phyloP scores from a whole-genome alignment of 768 basidiomycete species.

The Psilocybe cubensis region DNA sequence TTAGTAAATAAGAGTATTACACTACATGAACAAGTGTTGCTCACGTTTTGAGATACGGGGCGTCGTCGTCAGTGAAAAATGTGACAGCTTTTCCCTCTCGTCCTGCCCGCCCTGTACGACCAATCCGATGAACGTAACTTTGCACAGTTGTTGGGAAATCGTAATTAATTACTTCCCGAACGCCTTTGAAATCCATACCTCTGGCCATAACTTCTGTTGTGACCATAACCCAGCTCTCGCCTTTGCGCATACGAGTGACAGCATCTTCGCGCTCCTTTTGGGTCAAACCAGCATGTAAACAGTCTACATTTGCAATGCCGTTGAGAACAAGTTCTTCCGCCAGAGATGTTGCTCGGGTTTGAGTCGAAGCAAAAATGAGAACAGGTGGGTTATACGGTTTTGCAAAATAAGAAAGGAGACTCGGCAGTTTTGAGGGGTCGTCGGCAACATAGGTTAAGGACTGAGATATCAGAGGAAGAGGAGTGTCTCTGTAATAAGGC shows the following conservation, averaged over 20 bases:
- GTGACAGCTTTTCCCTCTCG: conserved; percentile 92
- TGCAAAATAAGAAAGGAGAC: conserved; percentile 77
- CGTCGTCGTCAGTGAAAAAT: conserved; percentile 94
- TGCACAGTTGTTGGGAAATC: conserved; percentile 97
- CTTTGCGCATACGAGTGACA: conserved; percentile 81
- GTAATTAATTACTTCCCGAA: conserved; percentile 93
- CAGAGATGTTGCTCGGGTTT: conserved; percentile 80
- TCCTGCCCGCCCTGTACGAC: conserved; percentile 94
- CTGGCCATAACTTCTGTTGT: conserved; percentile 98
- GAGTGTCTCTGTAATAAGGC: conserved; percentile 73
- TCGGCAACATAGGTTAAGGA: conserved; percentile 90
- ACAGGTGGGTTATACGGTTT: conserved; percentile 90
- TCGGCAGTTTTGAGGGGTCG: conserved; percentile 93
- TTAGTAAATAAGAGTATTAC: conserved; percentile 7
- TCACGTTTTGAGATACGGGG: conserved; percentile 87
- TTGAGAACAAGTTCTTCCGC: conserved; percentile 83
- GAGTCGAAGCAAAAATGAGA: conserved; percentile 89
- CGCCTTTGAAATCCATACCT: conserved; percentile 97
- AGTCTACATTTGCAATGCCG: conserved; percentile 81
- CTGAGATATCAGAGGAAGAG: conserved; percentile 89
- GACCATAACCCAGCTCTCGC: conserved; percentile 93
- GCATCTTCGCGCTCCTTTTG: conserved; percentile 88
- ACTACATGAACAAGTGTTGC: conserved; percentile 22
- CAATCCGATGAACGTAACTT: conserved; percentile 96
- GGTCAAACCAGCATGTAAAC: conserved; percentile 89